Conservation (phyloP, 2,329 filamentous ascomycete genomes). For the Colletotrichum sp. region DNA sequence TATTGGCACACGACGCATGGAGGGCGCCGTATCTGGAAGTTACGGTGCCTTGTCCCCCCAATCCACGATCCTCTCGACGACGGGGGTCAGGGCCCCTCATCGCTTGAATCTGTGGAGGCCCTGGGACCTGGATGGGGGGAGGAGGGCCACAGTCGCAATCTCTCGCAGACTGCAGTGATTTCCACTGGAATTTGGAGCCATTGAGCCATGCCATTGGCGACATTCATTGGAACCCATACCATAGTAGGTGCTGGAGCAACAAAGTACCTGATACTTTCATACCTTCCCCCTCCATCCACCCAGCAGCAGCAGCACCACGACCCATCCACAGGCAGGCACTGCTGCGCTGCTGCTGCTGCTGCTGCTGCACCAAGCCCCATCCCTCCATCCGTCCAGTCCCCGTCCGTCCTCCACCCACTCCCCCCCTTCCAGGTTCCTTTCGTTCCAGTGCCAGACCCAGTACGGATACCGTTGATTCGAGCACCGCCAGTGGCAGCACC, state of each 20-base stretch:
- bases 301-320: not conserved
- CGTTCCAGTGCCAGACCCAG: not conserved
- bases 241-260: not conserved
- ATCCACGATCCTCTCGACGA: not conserved
- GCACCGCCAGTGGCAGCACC: not conserved
- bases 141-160: constrained; percentile 5
- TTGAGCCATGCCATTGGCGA: not conserved
- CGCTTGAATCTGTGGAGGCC: not conserved
- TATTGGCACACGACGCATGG: not conserved
- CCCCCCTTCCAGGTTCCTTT: not conserved
- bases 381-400: not conserved
- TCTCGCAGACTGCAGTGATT: constrained; percentile 1
- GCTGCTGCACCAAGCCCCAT: not conserved
- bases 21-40: constrained; percentile 8
- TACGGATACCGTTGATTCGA: not conserved
- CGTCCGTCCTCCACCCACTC: constrained; percentile 4
- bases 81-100: not conserved
- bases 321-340: not conserved
- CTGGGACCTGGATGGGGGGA: not conserved
- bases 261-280: not conserved
- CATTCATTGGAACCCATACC: not conserved
- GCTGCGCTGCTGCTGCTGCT: not conserved
- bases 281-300: not conserved
- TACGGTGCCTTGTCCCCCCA: not conserved
- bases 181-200: not conserved